Conservation (phyloP, 257 asterid genomes). For the Capsicum baccatum region DNA sequence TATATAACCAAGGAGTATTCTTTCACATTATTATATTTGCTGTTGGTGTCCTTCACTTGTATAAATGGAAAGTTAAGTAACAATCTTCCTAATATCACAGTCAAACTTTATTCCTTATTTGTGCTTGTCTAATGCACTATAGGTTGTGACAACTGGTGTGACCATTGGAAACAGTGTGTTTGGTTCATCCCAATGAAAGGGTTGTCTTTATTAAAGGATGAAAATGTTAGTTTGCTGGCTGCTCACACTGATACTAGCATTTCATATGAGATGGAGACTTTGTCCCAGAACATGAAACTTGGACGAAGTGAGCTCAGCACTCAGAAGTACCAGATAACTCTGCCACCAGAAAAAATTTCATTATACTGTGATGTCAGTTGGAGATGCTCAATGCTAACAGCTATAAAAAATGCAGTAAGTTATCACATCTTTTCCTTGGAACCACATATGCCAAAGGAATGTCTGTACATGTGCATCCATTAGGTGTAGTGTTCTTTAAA, state of each 20-base stretch:
- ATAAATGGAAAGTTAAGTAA: neutral
- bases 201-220: slow-evolving; percentile 58
- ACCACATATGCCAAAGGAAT: slow-evolving; percentile 15
- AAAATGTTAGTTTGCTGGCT: slow-evolving; percentile 63
- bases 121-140: slow-evolving; percentile 31
- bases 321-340: slow-evolving; percentile 54
- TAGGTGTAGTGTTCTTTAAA: neutral
- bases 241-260: slow-evolving; percentile 66
- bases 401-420: slow-evolving; percentile 72
- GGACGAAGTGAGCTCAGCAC: slow-evolving; percentile 37
- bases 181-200: slow-evolving; percentile 76
- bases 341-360: slow-evolving; percentile 73
- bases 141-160: slow-evolving; percentile 83
- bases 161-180: slow-evolving; percentile 96
- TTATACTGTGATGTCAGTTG: slow-evolving; percentile 71
- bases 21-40: slow-evolving; percentile 14
- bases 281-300: slow-evolving; percentile 41
- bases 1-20: neutral
- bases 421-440: slow-evolving; percentile 21
- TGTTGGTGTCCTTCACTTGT: neutral
- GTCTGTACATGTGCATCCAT: neutral
- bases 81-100: neutral
- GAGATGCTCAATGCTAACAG: slow-evolving; percentile 74
- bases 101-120: neutral
- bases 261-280: slow-evolving; percentile 58